These are phyloP conservation scores for Salix viminalis DNA, from an alignment of 345 rosid species.

Conservation along the genomic window DNA sequence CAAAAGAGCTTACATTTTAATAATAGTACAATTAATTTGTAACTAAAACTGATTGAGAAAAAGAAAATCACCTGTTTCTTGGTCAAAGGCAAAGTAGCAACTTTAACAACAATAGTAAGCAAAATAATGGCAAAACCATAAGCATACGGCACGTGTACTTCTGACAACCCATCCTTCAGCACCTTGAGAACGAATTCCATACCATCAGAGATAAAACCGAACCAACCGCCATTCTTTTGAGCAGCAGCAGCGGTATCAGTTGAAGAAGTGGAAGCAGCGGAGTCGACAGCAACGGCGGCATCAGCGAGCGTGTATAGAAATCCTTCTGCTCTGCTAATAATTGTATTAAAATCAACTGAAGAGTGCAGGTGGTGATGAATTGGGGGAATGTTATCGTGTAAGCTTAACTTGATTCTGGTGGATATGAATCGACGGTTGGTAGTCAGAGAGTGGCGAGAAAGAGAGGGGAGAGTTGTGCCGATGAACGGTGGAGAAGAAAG, in stretches of 20 bases:
- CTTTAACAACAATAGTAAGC: slow-evolving; percentile 78
- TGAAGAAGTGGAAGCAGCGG: slow-evolving; percentile 36
- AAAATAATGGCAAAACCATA: slow-evolving; percentile 92
- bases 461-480: slow-evolving; percentile 46
- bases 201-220: slow-evolving; percentile 76
- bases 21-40: neutral
- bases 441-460: slow-evolving; percentile 41
- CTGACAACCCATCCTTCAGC: slow-evolving; percentile 75
- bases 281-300: slow-evolving; percentile 63
- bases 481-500: slow-evolving; percentile 76
- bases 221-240: slow-evolving; percentile 89
- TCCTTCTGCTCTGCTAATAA: slow-evolving; percentile 59
- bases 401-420: slow-evolving; percentile 58
- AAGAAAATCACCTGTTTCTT: slow-evolving; percentile 63
- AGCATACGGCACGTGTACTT: slow-evolving; percentile 78
- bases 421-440: slow-evolving; percentile 47
- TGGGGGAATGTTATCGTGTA: slow-evolving; percentile 64
- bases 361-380: slow-evolving; percentile 40
- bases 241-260: slow-evolving; percentile 43
- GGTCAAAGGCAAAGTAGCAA: slow-evolving; percentile 77
- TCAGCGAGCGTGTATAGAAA: slow-evolving; percentile 78
- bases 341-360: slow-evolving; percentile 45
- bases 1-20: neutral
- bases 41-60: neutral
- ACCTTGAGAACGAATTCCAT: slow-evolving; percentile 97